Evolutionary conservation across 106 monocot genomes (phyloP).

Genomic region (Allium cepa): DNA sequence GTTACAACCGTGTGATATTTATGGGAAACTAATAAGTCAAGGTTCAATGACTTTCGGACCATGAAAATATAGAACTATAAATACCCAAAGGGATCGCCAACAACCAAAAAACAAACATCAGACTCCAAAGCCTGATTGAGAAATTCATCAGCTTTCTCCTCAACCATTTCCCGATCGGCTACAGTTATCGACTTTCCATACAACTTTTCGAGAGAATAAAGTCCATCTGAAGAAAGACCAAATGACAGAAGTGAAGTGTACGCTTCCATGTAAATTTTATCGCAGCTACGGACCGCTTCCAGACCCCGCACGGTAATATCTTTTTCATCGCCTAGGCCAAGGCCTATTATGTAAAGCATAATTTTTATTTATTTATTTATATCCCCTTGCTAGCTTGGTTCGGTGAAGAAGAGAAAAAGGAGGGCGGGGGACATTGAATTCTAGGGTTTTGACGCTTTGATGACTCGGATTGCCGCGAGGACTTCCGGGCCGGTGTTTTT

Average conservation of each 20-base stretch:
- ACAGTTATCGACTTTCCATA: slow-evolving; percentile 65
- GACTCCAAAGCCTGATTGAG: slow-evolving; percentile 43
- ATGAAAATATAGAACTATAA: no score
- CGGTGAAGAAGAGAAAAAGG: not conserved
- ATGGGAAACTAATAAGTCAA: no score
- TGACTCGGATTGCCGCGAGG: no score
- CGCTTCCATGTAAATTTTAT: slow-evolving; percentile 70
- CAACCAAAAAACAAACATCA: slow-evolving; percentile 83
- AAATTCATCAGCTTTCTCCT: slow-evolving; percentile 62
- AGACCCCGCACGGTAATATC: slow-evolving; percentile 83
- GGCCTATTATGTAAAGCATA: slow-evolving; percentile 74
- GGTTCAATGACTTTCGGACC: no score
- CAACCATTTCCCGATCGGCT: slow-evolving; percentile 94
- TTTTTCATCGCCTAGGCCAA: slow-evolving; percentile 76
- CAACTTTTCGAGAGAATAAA: slow-evolving; percentile 58
- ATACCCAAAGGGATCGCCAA: slow-evolving; percentile 95
- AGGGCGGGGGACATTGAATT: not conserved
- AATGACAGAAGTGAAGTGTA: slow-evolving; percentile 93
- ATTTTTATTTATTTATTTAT: not conserved
- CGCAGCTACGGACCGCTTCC: slow-evolving; percentile 49
- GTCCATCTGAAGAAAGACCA: slow-evolving; percentile 51
- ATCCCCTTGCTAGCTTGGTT: no score
- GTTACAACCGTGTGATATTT: no score
- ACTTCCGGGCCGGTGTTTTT: no score
- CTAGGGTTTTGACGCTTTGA: no score